Evolutionary conservation across 176 grass and related monocot genomes (phyloP).

Genomic region (Coix lacrymajobi): DNA sequence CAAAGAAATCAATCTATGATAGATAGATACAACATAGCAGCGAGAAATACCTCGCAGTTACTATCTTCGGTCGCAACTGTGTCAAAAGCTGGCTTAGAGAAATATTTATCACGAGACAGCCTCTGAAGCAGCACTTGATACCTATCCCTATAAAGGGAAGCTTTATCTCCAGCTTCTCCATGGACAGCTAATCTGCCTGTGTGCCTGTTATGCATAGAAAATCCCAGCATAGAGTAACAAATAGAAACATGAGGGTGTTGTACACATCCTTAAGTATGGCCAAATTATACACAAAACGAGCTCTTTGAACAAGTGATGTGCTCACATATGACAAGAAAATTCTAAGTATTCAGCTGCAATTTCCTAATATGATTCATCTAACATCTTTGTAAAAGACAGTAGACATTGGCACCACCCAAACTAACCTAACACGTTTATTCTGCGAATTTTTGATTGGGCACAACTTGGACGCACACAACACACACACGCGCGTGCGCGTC

Average conservation of each 20-base stretch:
- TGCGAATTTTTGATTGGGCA: no score
- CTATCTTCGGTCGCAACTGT: constrained; percentile 47
- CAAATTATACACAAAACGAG: background rate
- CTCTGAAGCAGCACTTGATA: constrained; percentile 83
- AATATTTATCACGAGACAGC: constrained; percentile 82
- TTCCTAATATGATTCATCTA: background rate
- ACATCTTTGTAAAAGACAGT: background rate
- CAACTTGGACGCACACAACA: no score
- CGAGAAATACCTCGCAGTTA: constrained; percentile 58
- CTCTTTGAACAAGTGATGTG: background rate
- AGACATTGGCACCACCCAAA: background rate
- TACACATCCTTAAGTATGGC: background rate
- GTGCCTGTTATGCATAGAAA: constrained; percentile 39
- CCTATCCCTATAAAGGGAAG: constrained; percentile 75
- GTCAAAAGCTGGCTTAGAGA: constrained; percentile 83
- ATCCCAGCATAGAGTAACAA: background rate
- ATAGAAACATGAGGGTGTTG: background rate
- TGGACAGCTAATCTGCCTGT: constrained; percentile 66
- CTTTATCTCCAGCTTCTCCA: constrained; percentile 77
- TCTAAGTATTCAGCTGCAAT: background rate
- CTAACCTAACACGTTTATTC: background rate
- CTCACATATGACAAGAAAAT: background rate
- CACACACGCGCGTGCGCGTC: no score
- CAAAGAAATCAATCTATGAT: constrained; percentile 2
- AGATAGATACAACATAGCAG: background rate